Evolutionary conservation across 1,284 basidiomycete genomes (phyloP).

Genomic region (Filobasidium uniguttulatum): DNA sequence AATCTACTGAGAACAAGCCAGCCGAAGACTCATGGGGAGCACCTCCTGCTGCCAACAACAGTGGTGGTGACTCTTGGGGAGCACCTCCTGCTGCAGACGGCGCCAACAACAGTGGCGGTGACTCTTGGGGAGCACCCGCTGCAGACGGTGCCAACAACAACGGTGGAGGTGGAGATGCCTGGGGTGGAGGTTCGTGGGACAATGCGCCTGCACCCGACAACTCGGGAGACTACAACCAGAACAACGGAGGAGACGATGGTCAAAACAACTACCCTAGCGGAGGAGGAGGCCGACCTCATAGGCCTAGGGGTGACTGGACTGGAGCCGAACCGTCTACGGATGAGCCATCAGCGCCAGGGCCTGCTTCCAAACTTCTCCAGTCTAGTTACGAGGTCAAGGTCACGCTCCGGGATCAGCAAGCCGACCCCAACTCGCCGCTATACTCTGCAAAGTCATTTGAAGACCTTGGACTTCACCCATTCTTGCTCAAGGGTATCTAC

Average conservation of each 20-base stretch:
- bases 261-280: constrained; percentile 1
- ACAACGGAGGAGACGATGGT: not conserved
- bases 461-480: constrained; percentile 71
- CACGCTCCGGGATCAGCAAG: constrained; percentile 92
- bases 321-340: no score
- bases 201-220: no score
- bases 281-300: not conserved
- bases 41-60: not conserved
- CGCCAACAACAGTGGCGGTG: not conserved
- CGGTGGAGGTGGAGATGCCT: not conserved
- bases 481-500: constrained; percentile 92
- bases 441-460: constrained; percentile 92
- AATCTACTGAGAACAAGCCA: not conserved
- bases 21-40: not conserved
- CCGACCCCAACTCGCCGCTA: constrained; percentile 86
- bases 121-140: not conserved
- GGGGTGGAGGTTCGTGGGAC: not conserved
- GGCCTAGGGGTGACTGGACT: not conserved
- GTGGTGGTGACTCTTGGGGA: not conserved
- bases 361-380: constrained; percentile 1
- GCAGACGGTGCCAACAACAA: not conserved
- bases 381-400: constrained; percentile 39
- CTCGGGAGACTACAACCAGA: no score
- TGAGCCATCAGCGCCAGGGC: not conserved
- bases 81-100: not conserved